A percentile compares a stretch with the other conserved stretches of the same genome.
Evolutionary conservation across 192 early-diverging fungal species (phyloP).

Genomic region (Coemansia sp.): DNA sequence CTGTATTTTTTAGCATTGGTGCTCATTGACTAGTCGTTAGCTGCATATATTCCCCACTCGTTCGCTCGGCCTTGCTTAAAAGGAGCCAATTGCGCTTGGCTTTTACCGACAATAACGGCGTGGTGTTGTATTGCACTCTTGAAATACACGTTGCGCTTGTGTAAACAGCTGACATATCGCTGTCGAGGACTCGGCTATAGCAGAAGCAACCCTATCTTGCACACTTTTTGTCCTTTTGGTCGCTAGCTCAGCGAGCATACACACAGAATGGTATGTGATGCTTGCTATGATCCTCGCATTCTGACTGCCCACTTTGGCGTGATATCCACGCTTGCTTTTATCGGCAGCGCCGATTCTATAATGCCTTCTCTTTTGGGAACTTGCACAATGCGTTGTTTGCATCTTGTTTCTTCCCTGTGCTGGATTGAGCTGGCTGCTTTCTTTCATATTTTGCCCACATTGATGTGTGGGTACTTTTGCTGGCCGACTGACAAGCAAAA

Average conservation of each 20-base stretch:
- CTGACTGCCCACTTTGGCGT: background rate
- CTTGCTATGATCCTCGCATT: background rate
- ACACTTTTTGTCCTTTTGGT: background rate
- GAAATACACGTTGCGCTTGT: background rate
- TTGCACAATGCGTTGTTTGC: background rate
- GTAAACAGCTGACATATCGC: background rate
- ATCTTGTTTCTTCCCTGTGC: background rate
- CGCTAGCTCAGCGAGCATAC: background rate
- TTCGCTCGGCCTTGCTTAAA: background rate
- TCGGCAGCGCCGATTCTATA: background rate
- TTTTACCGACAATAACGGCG: background rate
- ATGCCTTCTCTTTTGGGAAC: conserved; percentile 1
- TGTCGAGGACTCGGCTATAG: background rate
- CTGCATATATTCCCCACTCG: background rate
- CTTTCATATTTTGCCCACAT: background rate
- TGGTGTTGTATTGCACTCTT: background rate
- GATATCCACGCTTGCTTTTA: background rate
- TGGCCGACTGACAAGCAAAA: background rate
- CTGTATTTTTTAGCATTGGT: background rate
- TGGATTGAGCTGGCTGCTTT: background rate
- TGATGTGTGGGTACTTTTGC: background rate
- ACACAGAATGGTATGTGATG: background rate
- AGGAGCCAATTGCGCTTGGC: background rate
- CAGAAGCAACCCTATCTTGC: background rate
- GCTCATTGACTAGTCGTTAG: too few species aligned